Evolutionary conservation across 2,329 filamentous ascomycete genomes (phyloP), one percentile per base, ranked within the genome.

Genomic region (Cercospora sp.): DNA sequence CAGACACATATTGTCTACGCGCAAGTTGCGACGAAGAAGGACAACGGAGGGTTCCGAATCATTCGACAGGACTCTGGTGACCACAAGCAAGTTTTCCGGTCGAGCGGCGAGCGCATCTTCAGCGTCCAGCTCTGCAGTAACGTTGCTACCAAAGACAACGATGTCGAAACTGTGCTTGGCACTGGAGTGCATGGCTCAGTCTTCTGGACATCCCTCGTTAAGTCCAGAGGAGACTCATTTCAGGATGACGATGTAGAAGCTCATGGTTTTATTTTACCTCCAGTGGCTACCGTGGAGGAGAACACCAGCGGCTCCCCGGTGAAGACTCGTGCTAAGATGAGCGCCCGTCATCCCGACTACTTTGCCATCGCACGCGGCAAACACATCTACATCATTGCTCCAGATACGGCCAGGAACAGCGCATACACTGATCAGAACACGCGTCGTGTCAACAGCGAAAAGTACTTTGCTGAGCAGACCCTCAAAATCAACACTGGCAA

Each of bases 401-500:
- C 89, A 31, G 82, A 84, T 57, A 84, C 84, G 63, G 88, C 87
- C 10, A 83, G 84, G 71, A 79, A 78, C 9, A 79, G 80, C 9
- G 79, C 78, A 57, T 89, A 88, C 72, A 82, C 85, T 60, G 79
- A 80, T 12, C 80, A 81, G 53, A 48, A 7, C 10, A 84, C 85
- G 68, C 84, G 86, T 59, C 83, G 84, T 45, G 93, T 97, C 69
- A 91, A 97, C 77, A 95, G 92, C 0, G 93, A 97, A 78, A 91
- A 89, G 76, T 93, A 97, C 71, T 88, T 95, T 72, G 90, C 90
- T 77, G 91, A 97, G 77, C 94, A 92, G 76, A 91, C 91, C 60
- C 84, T 98, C 72, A 96, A 94, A 81, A 97, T 99, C 80, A 93
- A 94, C 74, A 98, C 94, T 70, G 95, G 94, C 74, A 99, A 99